phyloP scores from a whole-genome alignment of 768 basidiomycete genomes.

The Boletales sp. region DNA sequence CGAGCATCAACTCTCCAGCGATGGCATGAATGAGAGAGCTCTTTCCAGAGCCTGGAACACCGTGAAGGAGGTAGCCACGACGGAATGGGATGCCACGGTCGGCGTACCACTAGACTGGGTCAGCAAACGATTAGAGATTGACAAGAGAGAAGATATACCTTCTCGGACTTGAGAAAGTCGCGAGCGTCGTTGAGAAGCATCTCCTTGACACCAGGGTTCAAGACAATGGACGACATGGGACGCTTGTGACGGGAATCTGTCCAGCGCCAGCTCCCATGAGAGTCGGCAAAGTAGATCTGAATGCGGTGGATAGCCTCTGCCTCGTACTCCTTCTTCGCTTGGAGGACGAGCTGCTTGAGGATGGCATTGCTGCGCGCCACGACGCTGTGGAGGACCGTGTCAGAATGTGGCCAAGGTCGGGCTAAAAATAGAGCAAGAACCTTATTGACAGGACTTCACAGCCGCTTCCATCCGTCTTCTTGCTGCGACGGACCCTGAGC shows the following conservation, averaged over 20 bases:
- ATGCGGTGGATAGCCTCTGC: constrained; percentile 84
- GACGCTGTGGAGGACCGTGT: constrained; percentile 46
- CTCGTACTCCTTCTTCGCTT: constrained; percentile 88
- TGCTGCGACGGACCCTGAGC: constrained; percentile 69
- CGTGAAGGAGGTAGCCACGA: constrained; percentile 80
- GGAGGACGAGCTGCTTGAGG: constrained; percentile 83
- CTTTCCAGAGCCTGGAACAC: constrained; percentile 84
- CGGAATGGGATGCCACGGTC: constrained; percentile 91
- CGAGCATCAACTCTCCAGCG: constrained; percentile 84
- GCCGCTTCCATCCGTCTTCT: constrained; percentile 64
- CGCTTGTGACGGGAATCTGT: constrained; percentile 85
- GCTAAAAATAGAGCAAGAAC: constrained; percentile 32
- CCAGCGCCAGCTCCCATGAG: constrained; percentile 85
- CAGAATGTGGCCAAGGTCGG: constrained; percentile 4
- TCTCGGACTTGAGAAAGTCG: constrained; percentile 82
- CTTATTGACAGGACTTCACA: constrained; percentile 77
- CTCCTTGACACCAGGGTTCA: constrained; percentile 87
- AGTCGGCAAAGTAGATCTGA: constrained; percentile 87
- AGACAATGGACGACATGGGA: constrained; percentile 82
- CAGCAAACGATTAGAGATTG: not conserved
- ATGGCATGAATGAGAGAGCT: constrained; percentile 83
- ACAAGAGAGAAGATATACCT: constrained; percentile 39
- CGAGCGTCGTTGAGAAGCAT: constrained; percentile 79
- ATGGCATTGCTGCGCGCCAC: constrained; percentile 81
- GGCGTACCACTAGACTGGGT: constrained; percentile 70